Conservation (phyloP, 129 eudicot genomes). For the Ambrosia trifida region DNA sequence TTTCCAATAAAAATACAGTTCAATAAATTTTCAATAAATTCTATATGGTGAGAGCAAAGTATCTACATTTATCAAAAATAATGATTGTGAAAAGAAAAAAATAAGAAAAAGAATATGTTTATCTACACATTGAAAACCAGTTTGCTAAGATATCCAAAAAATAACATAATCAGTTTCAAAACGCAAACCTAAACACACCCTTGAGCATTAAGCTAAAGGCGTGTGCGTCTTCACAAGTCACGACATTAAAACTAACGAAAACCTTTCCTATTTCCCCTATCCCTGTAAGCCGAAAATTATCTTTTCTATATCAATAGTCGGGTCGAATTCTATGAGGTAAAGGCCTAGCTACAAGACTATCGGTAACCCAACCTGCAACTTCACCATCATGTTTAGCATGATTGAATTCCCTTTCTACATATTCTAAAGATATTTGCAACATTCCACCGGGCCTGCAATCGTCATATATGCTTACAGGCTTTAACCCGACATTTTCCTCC, state of each 20-base stretch:
- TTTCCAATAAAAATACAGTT: no score
- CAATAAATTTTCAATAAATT: no score
- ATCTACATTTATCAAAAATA: no score
- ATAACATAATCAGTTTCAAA: background rate
- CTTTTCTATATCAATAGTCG: slow-evolving; percentile 28
- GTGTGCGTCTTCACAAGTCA: background rate
- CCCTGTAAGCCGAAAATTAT: background rate
- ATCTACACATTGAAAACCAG: background rate
- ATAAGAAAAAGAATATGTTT: background rate
- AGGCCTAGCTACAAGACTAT: slow-evolving; percentile 93
- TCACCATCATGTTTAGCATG: slow-evolving; percentile 82
- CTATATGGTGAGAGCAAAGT: no score
- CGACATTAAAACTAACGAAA: background rate
- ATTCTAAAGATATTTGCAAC: slow-evolving; percentile 82
- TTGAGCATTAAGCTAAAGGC: background rate
- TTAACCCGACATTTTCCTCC: slow-evolving; percentile 78
- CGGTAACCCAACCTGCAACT: slow-evolving; percentile 79
- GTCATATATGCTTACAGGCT: slow-evolving; percentile 44
- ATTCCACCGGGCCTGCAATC: slow-evolving; percentile 82
- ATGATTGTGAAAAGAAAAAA: no score
- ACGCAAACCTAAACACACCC: background rate
- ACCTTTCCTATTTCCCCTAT: slow-evolving; percentile 8
- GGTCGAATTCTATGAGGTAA: slow-evolving; percentile 66
- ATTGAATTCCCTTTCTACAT: slow-evolving; percentile 73
- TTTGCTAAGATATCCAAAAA: background rate